A percentile compares a stretch with the other conserved stretches of the same genome.
phyloP scores from a whole-genome alignment of 768 basidiomycete species.

The Lactifluus echinatus region DNA sequence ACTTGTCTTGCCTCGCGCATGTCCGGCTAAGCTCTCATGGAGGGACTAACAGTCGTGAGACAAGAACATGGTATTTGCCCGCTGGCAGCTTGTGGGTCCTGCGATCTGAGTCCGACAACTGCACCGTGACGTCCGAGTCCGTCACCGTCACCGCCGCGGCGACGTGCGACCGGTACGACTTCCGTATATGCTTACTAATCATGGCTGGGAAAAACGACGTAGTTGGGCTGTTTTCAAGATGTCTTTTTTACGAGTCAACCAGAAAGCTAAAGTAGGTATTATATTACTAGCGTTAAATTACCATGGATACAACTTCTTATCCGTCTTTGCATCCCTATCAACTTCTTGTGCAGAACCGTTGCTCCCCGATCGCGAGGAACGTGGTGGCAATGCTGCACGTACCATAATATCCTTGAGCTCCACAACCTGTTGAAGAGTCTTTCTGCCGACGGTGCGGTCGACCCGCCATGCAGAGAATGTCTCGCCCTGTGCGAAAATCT shows the following conservation, averaged over 20 bases:
- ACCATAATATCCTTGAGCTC: slow-evolving; percentile 10
- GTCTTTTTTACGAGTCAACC: too few species aligned
- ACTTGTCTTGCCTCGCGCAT: slow-evolving; percentile 17
- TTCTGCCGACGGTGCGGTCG: slow-evolving; percentile 51
- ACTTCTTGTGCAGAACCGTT: not conserved
- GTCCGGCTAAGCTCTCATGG: not conserved
- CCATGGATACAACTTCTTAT: not conserved
- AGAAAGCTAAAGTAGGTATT: too few species aligned
- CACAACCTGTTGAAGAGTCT: slow-evolving; percentile 44
- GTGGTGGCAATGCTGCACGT: not conserved
- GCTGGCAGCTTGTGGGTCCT: too few species aligned
- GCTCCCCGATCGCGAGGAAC: not conserved
- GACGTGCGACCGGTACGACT: too few species aligned
- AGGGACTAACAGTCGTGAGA: not conserved
- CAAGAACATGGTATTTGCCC: not conserved
- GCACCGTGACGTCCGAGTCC: too few species aligned
- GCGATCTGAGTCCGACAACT: too few species aligned
- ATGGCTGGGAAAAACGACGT: too few species aligned
- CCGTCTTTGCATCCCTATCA: not conserved
- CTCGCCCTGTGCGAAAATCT: slow-evolving; percentile 63
- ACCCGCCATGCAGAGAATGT: slow-evolving; percentile 66
- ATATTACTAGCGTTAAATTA: not conserved
- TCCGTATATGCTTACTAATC: too few species aligned
- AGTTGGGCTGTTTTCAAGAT: too few species aligned
- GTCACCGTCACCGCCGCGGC: too few species aligned